Conservation (phyloP, 331 rosid species). For the Stylosanthes scabra region DNA sequence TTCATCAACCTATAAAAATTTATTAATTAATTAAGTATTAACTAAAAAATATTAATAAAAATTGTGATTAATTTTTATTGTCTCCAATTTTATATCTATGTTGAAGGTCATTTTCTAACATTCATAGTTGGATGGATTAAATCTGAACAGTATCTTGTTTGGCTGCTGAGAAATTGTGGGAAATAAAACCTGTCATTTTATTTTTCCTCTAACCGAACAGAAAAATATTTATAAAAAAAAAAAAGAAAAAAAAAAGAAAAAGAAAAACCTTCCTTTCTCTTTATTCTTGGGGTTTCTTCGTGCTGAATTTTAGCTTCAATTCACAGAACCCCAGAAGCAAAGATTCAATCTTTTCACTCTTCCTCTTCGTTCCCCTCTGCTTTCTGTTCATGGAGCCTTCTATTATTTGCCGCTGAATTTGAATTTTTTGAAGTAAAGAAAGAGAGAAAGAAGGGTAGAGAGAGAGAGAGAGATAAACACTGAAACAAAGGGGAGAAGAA, state of each 20-base stretch:
- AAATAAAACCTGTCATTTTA: no score
- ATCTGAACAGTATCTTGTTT: slow-evolving; percentile 40
- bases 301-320: slow-evolving; percentile 31
- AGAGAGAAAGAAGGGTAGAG: slow-evolving; percentile 22
- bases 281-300: slow-evolving; percentile 11
- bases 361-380: slow-evolving; percentile 21
- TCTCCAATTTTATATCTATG: not conserved
- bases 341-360: slow-evolving; percentile 31
- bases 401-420: slow-evolving; percentile 26
- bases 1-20: no score
- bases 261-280: no score
- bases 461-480: slow-evolving; percentile 27
- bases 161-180: slow-evolving; percentile 38
- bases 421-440: slow-evolving; percentile 13
- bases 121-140: slow-evolving; percentile 33
- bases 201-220: no score
- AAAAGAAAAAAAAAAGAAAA: no score
- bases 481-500: not conserved
- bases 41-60: no score
- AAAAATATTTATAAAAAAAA: no score
- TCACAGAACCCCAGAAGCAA: slow-evolving; percentile 22
- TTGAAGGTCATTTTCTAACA: slow-evolving; percentile 13
- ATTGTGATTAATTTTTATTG: slow-evolving; percentile 4
- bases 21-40: no score
- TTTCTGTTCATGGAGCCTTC: slow-evolving; percentile 9